phyloP scores from a whole-genome alignment of 768 basidiomycete species.

The Xerocomellus chrysenteron region DNA sequence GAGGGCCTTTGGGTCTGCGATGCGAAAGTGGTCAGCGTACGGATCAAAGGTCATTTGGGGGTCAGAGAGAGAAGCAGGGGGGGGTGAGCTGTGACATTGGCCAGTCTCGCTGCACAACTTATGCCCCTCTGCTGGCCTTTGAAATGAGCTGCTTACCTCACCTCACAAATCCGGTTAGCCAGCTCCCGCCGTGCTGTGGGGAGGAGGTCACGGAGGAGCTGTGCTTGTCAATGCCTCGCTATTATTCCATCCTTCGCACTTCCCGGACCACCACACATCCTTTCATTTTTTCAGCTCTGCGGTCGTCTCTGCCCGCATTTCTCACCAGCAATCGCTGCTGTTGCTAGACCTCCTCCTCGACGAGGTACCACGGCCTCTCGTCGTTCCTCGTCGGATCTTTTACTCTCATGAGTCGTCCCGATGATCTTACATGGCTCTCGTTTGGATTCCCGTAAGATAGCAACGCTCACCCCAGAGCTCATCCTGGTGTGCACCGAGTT shows the following conservation, averaged over 20 bases:
- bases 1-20: conserved; percentile 10
- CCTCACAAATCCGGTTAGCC: background rate
- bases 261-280: background rate
- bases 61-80: background rate
- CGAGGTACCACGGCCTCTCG: background rate
- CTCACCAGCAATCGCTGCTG: conserved; percentile 1
- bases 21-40: conserved; percentile 18
- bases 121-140: conserved; percentile 8
- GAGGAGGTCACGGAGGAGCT: too few relatives aligned
- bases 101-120: background rate
- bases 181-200: too few relatives aligned
- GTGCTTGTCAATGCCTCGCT: background rate
- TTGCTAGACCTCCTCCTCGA: background rate
- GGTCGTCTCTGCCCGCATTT: background rate
- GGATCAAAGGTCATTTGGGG: conserved; percentile 24
- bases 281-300: background rate
- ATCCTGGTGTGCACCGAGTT: too few relatives aligned
- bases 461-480: background rate
- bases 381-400: background rate
- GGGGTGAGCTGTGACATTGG: background rate
- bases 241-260: conserved; percentile 1
- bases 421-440: too few relatives aligned
- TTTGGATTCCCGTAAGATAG: background rate
- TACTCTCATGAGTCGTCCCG: background rate
- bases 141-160: conserved; percentile 18